A percentile compares a stretch with the other conserved stretches of the same genome.
These are phyloP conservation scores for Goffeauzyma gilvescens DNA, from an alignment of 768 basidiomycete species.

Conservation along the genomic window DNA sequence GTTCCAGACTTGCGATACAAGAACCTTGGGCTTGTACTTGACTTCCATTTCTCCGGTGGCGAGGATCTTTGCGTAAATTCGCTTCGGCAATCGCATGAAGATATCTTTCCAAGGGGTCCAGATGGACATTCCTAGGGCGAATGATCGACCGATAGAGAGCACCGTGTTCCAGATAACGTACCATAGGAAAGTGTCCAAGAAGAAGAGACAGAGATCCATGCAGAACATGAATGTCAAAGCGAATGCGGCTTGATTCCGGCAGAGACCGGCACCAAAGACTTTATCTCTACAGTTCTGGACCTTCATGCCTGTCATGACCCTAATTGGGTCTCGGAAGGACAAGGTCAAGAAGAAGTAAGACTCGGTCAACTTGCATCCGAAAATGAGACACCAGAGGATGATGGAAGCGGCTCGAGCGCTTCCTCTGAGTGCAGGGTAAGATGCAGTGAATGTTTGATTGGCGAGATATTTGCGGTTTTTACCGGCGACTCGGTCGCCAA, in stretches of 20 bases:
- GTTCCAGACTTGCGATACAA: conserved; percentile 99
- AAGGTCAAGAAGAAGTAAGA: conserved; percentile 96
- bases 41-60: conserved; percentile 91
- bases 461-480: conserved; percentile 94
- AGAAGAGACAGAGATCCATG: conserved; percentile 94
- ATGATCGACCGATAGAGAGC: conserved; percentile 45
- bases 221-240: conserved; percentile 93
- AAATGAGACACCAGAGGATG: conserved; percentile 73
- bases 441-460: conserved; percentile 93
- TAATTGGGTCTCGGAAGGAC: conserved; percentile 81
- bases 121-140: conserved; percentile 78
- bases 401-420: conserved; percentile 59
- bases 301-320: conserved; percentile 91
- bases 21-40: conserved; percentile 97
- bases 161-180: conserved; percentile 99
- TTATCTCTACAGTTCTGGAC: conserved; percentile 75
- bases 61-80: conserved; percentile 87
- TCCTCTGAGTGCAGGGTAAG: conserved; percentile 54
- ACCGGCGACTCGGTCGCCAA: conserved; percentile 88
- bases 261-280: conserved; percentile 64
- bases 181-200: conserved; percentile 99
- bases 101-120: conserved; percentile 99
- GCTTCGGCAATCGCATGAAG: conserved; percentile 82
- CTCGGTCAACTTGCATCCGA: conserved; percentile 88
- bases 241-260: conserved; percentile 83